Percentiles rank a stretch among this genome's conserved stretches.
Evolutionary conservation across 202 grass and related monocot genomes (phyloP).

Genomic region (Musa balbisiana): DNA sequence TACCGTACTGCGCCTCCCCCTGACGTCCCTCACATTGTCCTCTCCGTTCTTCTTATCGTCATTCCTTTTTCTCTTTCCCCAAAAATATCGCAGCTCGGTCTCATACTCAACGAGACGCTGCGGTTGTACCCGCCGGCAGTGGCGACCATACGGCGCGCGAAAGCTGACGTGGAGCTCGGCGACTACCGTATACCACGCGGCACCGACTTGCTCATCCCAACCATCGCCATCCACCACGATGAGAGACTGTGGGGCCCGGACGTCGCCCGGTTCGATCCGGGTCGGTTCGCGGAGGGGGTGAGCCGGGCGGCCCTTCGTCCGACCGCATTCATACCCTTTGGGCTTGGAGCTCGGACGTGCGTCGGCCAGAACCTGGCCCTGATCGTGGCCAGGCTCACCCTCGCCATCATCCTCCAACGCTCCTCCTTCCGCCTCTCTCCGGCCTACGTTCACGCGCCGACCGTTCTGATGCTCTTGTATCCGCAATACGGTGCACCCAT

Average conservation of each 20-base stretch:
- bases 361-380: constrained; percentile 62
- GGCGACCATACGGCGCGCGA: constrained; percentile 63
- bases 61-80: too few relatives aligned
- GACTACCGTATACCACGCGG: constrained; percentile 47
- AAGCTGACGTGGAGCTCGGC: constrained; percentile 36
- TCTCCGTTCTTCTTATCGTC: too few relatives aligned
- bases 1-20: constrained; percentile 49
- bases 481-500: too few relatives aligned
- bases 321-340: constrained; percentile 50
- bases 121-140: constrained; percentile 59
- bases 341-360: constrained; percentile 62
- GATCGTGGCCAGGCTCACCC: constrained; percentile 51
- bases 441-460: constrained; percentile 50
- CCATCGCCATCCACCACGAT: constrained; percentile 81
- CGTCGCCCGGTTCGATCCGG: constrained; percentile 52
- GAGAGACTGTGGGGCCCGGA: constrained; percentile 37
- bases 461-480: constrained; percentile 60
- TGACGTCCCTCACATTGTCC: too few relatives aligned
- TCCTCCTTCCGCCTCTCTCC: constrained; percentile 38
- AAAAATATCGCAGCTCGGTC: too few relatives aligned
- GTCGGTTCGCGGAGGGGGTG: constrained; percentile 31
- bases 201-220: constrained; percentile 17
- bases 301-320: constrained; percentile 45
- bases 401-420: constrained; percentile 41
- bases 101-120: too few relatives aligned